Conservation (phyloP, 2,329 filamentous ascomycete genomes). For the Paracorniculantispora psalliotae region DNA sequence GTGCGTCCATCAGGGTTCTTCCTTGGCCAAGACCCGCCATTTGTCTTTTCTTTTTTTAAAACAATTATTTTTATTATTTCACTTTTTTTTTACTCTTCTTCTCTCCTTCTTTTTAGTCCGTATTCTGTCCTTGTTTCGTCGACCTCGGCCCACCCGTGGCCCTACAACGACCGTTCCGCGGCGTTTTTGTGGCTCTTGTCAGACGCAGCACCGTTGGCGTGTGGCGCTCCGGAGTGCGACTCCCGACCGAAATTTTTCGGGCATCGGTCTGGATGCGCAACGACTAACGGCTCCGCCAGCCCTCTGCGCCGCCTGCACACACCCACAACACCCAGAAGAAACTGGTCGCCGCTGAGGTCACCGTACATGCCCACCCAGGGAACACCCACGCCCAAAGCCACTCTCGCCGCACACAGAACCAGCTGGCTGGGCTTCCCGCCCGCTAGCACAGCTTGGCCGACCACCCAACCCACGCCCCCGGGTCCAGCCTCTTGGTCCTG, state of each 20-base stretch:
- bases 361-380: neutral
- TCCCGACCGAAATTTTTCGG: conserved; percentile 15
- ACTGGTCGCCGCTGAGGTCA: conserved; percentile 7
- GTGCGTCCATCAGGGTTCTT: neutral
- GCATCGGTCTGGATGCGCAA: neutral
- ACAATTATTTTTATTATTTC: no score
- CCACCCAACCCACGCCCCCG: neutral
- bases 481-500: neutral
- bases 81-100: neutral
- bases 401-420: no score
- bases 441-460: neutral
- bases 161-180: conserved; percentile 8
- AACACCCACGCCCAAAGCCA: no score
- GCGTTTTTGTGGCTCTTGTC: conserved; percentile 4
- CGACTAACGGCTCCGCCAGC: neutral
- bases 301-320: no score
- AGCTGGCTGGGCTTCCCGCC: conserved; percentile 3
- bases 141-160: neutral
- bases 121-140: neutral
- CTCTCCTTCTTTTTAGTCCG: neutral
- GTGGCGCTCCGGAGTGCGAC: conserved; percentile 14
- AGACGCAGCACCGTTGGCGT: conserved; percentile 15
- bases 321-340: neutral
- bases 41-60: neutral
- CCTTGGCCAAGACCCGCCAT: neutral